Percentiles rank a stretch among this genome's conserved stretches.
phyloP scores from a whole-genome alignment of 1,139 yeast genomes.

The Hanseniaspora uvarum region DNA sequence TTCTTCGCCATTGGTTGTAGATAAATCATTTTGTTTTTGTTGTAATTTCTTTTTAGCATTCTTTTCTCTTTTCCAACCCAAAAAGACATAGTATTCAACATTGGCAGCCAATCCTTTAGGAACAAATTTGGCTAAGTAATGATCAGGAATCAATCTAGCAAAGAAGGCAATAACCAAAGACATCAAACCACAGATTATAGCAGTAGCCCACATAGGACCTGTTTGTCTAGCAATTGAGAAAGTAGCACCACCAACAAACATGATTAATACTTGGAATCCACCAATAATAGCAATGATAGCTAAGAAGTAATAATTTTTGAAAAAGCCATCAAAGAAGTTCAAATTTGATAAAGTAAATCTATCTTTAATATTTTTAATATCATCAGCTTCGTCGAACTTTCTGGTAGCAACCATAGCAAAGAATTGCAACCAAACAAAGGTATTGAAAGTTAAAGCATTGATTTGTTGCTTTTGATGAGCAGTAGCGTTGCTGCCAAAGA shows the following conservation, averaged over 20 bases:
- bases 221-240: slow-evolving; percentile 73
- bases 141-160: slow-evolving; percentile 73
- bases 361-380: slow-evolving; percentile 45
- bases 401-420: slow-evolving; percentile 88
- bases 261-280: slow-evolving; percentile 74
- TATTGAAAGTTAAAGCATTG: slow-evolving; percentile 79
- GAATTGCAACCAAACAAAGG: slow-evolving; percentile 96
- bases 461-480: slow-evolving; percentile 49
- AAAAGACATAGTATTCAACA: slow-evolving; percentile 41
- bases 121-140: slow-evolving; percentile 57
- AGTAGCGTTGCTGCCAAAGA: slow-evolving; percentile 38
- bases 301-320: slow-evolving; percentile 73
- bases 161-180: slow-evolving; percentile 73
- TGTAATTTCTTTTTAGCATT: slow-evolving; percentile 3
- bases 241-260: slow-evolving; percentile 97
- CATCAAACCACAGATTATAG: slow-evolving; percentile 69
- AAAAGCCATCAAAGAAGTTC: slow-evolving; percentile 72
- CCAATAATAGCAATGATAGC: slow-evolving; percentile 63
- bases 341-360: slow-evolving; percentile 53
- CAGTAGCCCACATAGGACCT: slow-evolving; percentile 81
- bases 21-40: not conserved
- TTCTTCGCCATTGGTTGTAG: not conserved
- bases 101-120: slow-evolving; percentile 50
- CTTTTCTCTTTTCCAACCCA: slow-evolving; percentile 27
- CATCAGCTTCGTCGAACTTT: slow-evolving; percentile 81